Conservation (phyloP, 2,329 filamentous ascomycete species). For the Arachnomyces sp. region DNA sequence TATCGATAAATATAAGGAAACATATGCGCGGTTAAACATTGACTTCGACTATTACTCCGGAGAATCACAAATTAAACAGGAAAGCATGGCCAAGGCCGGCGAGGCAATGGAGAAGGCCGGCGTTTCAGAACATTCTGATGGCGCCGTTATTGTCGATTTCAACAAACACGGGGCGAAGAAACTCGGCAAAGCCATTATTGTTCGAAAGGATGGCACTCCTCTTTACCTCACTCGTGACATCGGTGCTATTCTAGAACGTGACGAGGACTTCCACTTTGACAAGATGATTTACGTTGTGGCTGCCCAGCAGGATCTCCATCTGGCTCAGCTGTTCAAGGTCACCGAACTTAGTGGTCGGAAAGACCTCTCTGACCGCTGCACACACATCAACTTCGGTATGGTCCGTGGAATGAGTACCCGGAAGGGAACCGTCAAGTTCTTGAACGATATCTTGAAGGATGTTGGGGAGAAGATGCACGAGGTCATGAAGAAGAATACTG, state of each 20-base stretch:
- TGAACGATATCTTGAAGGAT: slow-evolving; percentile 65
- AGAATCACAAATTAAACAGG: slow-evolving; percentile 58
- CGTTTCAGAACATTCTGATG: slow-evolving; percentile 58
- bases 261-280: slow-evolving; percentile 55
- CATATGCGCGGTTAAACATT: slow-evolving; percentile 58
- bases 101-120: slow-evolving; percentile 51
- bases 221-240: slow-evolving; percentile 65
- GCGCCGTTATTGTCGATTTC: slow-evolving; percentile 62
- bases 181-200: slow-evolving; percentile 59
- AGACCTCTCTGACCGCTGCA: slow-evolving; percentile 51
- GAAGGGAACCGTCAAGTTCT: slow-evolving; percentile 66
- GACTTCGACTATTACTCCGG: slow-evolving; percentile 60
- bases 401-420: slow-evolving; percentile 59
- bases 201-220: slow-evolving; percentile 60
- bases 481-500: slow-evolving; percentile 83
- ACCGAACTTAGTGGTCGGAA: slow-evolving; percentile 55
- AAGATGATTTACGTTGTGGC: slow-evolving; percentile 64
- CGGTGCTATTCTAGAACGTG: slow-evolving; percentile 57
- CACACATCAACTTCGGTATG: slow-evolving; percentile 61
- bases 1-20: slow-evolving; percentile 57
- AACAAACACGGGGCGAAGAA: slow-evolving; percentile 61
- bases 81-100: slow-evolving; percentile 56
- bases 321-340: slow-evolving; percentile 60
- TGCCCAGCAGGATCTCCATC: slow-evolving; percentile 56
- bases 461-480: slow-evolving; percentile 96